Base-by-base conservation (phyloP, 352 stramenopile species). In the Pilasporangium apinafurcum region DNA sequence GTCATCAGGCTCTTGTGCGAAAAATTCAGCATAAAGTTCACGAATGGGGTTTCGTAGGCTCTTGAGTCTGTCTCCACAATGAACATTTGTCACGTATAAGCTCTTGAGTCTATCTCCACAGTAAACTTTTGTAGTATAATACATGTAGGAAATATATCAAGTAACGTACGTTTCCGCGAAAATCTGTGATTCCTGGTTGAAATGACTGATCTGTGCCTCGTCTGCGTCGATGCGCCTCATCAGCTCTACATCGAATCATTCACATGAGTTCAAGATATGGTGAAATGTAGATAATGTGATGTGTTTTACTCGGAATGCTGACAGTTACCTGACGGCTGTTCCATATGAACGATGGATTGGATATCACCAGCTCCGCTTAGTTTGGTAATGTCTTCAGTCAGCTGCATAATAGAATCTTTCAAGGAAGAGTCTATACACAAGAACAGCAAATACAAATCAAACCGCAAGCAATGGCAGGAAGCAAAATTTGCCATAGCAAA, bases 351-450 rank as follows among this genome's bases (percentile, higher is more conserved):
- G 48, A 64, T 62, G 7, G 39, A 44, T 6, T 68, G 55, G 36
- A 61, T 52, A 25, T 83, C 67, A n/a, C 52, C 62, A 5, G 58
- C 56, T 6, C 67, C 73, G 33, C 62, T 83, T 10, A 83, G 52
- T 2, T 62, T 53, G 4, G 62, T 65, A 29, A 83, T 83, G 35
- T 83, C 69, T 25, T 82, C 65, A 17, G 65, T 65, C 17, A 86
- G 48, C n/a, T 73, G 59, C 8, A 51, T 35, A 32, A 82, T 73
- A 4, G 57, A 59, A 28, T 82, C 58, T 9, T 61, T 73, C 8
- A 82, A 20, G 5, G 73, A 44, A 14, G 52, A 47, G 27, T 86
- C 73, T 86, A 39, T 17, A n/a, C 18, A 17, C 6, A 41, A 39
- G 0, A 10, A 32, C 2, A 2, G 18, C 14, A 36, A 32, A 4